Percentiles rank a stretch among this genome's conserved stretches.
Conservation (phyloP, 2,329 filamentous ascomycete species). For the Annulohypoxylon truncatum region DNA sequence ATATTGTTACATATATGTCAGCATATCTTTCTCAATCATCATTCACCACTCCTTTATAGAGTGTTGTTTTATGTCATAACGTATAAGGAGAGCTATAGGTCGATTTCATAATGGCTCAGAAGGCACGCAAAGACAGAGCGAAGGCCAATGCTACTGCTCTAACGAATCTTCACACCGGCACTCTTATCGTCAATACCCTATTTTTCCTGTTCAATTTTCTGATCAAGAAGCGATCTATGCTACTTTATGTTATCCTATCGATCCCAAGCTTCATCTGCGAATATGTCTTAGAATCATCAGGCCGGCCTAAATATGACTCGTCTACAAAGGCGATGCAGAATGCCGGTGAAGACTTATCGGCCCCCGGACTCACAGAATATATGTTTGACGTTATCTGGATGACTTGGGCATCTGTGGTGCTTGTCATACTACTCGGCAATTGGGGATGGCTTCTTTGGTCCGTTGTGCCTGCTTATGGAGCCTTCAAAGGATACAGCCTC, state of each 20-base stretch:
- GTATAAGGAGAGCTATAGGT: neutral
- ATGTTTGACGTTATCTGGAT: slow-evolving; percentile 98
- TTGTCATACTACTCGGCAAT: slow-evolving; percentile 84
- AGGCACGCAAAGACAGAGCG: slow-evolving; percentile 74
- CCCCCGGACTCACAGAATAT: slow-evolving; percentile 92
- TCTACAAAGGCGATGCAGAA: slow-evolving; percentile 74
- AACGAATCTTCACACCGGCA: slow-evolving; percentile 83
- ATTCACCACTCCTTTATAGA: neutral
- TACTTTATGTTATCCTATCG: slow-evolving; percentile 78
- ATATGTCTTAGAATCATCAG: slow-evolving; percentile 85
- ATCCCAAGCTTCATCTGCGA: slow-evolving; percentile 82
- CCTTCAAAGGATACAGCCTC: slow-evolving; percentile 65
- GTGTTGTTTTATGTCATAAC: neutral
- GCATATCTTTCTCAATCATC: neutral
- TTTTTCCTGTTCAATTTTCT: slow-evolving; percentile 80
- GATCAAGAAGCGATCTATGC: slow-evolving; percentile 71
- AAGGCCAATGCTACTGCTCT: slow-evolving; percentile 82
- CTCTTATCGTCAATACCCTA: slow-evolving; percentile 75
- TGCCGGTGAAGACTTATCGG: slow-evolving; percentile 88
- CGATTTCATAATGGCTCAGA: slow-evolving; percentile 65
- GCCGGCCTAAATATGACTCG: slow-evolving; percentile 78
- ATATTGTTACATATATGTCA: neutral
- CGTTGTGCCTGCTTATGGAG: slow-evolving; percentile 66
- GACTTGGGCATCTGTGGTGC: slow-evolving; percentile 81
- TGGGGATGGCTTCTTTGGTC: slow-evolving; percentile 72